Base-by-base conservation (phyloP, 192 early-diverging fungal species). In the Pilaira anomala region DNA sequence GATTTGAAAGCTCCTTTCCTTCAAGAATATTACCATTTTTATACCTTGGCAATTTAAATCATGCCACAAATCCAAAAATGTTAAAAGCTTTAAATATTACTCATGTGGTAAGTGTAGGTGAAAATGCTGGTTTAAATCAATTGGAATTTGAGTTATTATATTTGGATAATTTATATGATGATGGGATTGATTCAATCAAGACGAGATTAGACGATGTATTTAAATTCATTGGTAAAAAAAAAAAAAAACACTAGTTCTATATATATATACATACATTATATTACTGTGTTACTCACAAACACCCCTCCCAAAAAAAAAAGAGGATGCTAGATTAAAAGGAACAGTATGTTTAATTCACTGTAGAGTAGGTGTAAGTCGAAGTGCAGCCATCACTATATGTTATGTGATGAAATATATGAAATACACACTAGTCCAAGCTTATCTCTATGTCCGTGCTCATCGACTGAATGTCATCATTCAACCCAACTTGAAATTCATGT, bases 391-490 rank as follows among this genome's bases (percentile, higher is more conserved):
- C 18, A 82, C 81, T 6, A 83, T 85, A 48, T 76, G 75, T 2
- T 85, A 83, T 26, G 48, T 85, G 21, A 85, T 85, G 83, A 67
- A 72, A 6, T 76, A 83, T 45, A 64, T 83, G 24, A 65, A 67
- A 5, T 63, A 74, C 28, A 78, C 77, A 12, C 63, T 85, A 7
- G 75, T 81, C 2, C 73, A 78, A 19, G 81, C 83, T 7, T 85
- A 85, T 49, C 28, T 82, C 11, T 77, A 76, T 63, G 83, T 85
- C 25, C 76, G 83, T 3, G 83, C 83, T 1, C 75, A 81, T 29
- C 77, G 83, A 12, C 51, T 85, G 5, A 85, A 82, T 71, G 83
- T 85, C 7, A 83, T 85, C 24, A 85, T 85, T n/a, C 83, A 85
- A 54, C 83, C 83, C 24, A 85, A 85, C 63, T 50, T 85, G 5